Evolutionary conservation across 805 yeast species (phyloP), one percentile per base, ranked within the genome.

Genomic region (Candida verbasci): DNA sequence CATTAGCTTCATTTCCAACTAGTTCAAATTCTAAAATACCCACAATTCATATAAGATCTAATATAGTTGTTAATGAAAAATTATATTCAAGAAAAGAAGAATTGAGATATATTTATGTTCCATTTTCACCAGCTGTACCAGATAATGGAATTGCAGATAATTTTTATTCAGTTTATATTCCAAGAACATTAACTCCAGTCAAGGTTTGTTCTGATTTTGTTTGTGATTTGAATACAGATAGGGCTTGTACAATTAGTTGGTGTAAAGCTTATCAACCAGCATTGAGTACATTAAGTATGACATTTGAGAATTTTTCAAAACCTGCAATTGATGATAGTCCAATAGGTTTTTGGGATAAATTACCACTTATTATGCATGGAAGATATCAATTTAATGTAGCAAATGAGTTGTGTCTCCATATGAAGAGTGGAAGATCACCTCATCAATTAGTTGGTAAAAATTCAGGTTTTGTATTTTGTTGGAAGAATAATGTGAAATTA

Each of bases 391-490:
- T 78, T 44, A 54, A 67, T 16, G 67, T 80, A 42, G 52, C 62
- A 2, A 62, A 68, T 34, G 81, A 79, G 34, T 56, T 81, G n/a
- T 72, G 78, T 45, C 60, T 81, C 20, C 80, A 79, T 47, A 77
- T 80, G 38, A 81, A 80, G 48, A 74, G 83, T 29, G 73, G 82
- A 0, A 55, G 60, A 22, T 68, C 74, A 25, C 88, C 88, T 0
- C 79, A 80, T 46, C 69, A 70, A 17, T 50, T 79, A 11, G 57
- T 70, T 14, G 86, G 82, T 17, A 63, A 62, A 29, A 72, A 76
- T 31, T 72, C 84, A 1, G 88, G 88, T 3, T 66, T 80, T 41
- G 78, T 77, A 0, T 81, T 80, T 48, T 66, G 76, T 41, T 81
- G 86, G 86, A 66, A 70, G 40, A 72, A 77, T 17, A 68, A 75